phyloP scores from a whole-genome alignment of 495 filamentous ascomycete genomes.

The Trichoderma virens region DNA sequence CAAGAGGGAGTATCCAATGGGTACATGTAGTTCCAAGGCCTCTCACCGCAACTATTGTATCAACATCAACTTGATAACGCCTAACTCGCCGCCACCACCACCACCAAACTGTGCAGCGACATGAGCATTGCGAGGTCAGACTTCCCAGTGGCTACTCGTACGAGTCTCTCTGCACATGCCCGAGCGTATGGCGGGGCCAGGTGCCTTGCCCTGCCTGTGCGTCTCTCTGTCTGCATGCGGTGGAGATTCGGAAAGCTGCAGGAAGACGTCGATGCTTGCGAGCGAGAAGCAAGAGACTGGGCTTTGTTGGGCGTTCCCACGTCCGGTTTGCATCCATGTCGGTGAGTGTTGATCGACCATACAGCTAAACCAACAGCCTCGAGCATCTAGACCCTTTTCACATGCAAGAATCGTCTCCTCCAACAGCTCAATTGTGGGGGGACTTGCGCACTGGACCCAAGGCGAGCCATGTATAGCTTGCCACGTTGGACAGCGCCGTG shows the following conservation, averaged over 20 bases:
- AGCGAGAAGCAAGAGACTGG: too few relatives aligned
- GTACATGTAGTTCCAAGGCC: too few relatives aligned
- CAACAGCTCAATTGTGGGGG: not conserved
- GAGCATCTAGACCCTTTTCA: not conserved
- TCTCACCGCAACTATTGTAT: not conserved
- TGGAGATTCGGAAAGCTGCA: not conserved
- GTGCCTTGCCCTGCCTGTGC: not conserved
- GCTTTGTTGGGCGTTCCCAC: not conserved
- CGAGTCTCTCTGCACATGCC: not conserved
- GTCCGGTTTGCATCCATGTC: not conserved
- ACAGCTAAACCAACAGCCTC: not conserved
- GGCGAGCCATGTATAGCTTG: not conserved
- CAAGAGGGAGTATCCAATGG: not conserved
- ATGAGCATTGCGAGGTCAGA: too few relatives aligned
- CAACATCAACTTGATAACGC: too few relatives aligned
- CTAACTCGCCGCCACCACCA: too few relatives aligned
- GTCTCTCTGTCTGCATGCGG: not conserved
- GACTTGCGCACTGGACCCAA: too few relatives aligned
- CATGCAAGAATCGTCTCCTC: not conserved
- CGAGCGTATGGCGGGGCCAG: not conserved
- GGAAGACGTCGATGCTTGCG: too few relatives aligned
- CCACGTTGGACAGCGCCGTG: not conserved
- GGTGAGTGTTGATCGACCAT: not conserved
- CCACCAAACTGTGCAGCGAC: too few relatives aligned
- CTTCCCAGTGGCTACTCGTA: too few relatives aligned